Evolutionary conservation across 331 rosid species (phyloP).

Genomic region (Dryas integrifolia): DNA sequence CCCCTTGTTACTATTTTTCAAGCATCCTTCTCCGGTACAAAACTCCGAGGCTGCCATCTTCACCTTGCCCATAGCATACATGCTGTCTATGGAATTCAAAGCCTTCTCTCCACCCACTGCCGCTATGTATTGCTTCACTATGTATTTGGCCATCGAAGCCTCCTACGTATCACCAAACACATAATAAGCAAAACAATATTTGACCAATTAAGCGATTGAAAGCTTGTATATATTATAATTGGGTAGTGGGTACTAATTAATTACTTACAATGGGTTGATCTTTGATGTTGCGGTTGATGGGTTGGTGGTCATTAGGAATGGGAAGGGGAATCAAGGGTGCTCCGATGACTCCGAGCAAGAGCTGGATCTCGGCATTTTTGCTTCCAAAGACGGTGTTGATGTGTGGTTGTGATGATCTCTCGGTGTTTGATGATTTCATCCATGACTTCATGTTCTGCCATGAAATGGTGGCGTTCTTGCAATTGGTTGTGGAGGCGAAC

Average conservation of each 20-base stretch:
- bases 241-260: no score
- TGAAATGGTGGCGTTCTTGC: conserved; percentile 43
- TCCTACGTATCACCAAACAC: conserved; percentile 41
- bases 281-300: conserved; percentile 52
- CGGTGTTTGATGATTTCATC: conserved; percentile 52
- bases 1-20: conserved; percentile 39
- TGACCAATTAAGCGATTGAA: background rate
- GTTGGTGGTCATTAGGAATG: conserved; percentile 49
- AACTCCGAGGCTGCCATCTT: conserved; percentile 75
- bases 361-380: conserved; percentile 68
- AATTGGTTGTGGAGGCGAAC: conserved; percentile 19
- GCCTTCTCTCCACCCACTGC: conserved; percentile 86
- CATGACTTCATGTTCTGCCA: conserved; percentile 83
- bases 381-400: conserved; percentile 52
- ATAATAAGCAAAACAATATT: background rate
- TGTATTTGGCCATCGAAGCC: conserved; percentile 76
- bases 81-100: conserved; percentile 61
- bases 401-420: conserved; percentile 29
- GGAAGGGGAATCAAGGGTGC: conserved; percentile 54
- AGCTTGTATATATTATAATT: no score
- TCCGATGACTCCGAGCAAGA: conserved; percentile 56
- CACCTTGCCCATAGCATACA: conserved; percentile 97
- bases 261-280: conserved; percentile 65
- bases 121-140: conserved; percentile 81
- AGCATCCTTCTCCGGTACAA: conserved; percentile 47